Evolutionary conservation across 148 eudicot genomes (phyloP).

Genomic region (Chenopodium album): DNA sequence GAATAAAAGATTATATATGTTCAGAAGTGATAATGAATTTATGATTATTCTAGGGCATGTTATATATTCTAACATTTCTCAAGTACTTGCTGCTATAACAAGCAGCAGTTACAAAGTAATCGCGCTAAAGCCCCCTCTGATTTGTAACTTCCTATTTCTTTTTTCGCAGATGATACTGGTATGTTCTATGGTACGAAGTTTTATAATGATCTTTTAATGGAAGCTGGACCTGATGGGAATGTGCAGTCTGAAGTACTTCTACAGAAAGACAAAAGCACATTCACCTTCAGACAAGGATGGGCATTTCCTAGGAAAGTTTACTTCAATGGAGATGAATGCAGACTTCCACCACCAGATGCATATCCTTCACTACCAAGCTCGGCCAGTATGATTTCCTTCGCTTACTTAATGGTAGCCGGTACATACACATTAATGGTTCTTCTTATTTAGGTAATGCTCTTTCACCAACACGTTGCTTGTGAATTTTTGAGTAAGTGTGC

Average conservation of each 20-base stretch:
- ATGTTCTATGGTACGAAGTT: slow-evolving; percentile 80
- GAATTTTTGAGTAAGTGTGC: background rate
- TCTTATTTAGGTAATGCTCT: slow-evolving; percentile 18
- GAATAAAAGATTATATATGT: background rate
- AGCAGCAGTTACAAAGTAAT: background rate
- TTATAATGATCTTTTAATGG: slow-evolving; percentile 72
- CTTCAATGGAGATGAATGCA: slow-evolving; percentile 86
- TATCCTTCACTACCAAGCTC: slow-evolving; percentile 67
- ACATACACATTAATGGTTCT: slow-evolving; percentile 27
- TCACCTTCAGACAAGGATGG: slow-evolving; percentile 78
- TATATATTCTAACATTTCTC: no score
- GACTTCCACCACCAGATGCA: slow-evolving; percentile 76
- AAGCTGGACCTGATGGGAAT: slow-evolving; percentile 69
- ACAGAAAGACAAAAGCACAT: slow-evolving; percentile 53
- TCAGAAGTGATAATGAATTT: background rate
- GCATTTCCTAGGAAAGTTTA: slow-evolving; percentile 78
- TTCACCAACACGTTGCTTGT: slow-evolving; percentile 3
- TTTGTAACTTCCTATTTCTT: background rate
- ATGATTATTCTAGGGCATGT: no score
- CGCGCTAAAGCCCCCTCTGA: background rate
- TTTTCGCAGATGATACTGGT: slow-evolving; percentile 66
- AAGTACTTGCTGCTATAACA: no score
- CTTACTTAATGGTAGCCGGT: slow-evolving; percentile 20
- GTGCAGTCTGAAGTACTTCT: slow-evolving; percentile 72
- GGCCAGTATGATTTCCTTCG: slow-evolving; percentile 29